phyloP scores from a whole-genome alignment of 2,329 filamentous ascomycete species.

The Dothiorella sarmentorum region DNA sequence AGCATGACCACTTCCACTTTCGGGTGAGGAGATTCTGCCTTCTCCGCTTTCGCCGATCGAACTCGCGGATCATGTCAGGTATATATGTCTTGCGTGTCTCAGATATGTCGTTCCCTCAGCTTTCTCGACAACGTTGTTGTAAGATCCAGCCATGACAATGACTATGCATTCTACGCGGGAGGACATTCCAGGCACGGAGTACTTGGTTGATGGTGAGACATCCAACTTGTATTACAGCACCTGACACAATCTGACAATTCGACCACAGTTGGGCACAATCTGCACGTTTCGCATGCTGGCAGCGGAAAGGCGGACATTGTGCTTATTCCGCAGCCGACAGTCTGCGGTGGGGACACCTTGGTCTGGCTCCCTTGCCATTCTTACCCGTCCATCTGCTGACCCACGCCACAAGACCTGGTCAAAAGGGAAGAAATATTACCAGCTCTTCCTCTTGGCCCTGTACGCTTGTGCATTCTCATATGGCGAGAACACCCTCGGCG shows the following conservation, averaged over 20 bases:
- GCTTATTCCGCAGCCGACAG: constrained; percentile 32
- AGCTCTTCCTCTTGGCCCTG: constrained; percentile 38
- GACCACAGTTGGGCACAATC: background rate
- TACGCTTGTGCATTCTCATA: constrained; percentile 43
- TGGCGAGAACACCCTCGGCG: constrained; percentile 40
- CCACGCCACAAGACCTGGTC: constrained; percentile 28
- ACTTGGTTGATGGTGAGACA: constrained; percentile 30
- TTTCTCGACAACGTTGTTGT: too few relatives aligned
- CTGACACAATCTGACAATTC: background rate
- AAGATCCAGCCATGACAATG: background rate
- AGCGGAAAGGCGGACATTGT: constrained; percentile 29
- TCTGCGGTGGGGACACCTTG: constrained; percentile 30
- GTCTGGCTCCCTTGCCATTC: constrained; percentile 7
- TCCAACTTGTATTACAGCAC: background rate
- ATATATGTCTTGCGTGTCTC: too few relatives aligned
- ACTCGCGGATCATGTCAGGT: too few relatives aligned
- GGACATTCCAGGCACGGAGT: constrained; percentile 35
- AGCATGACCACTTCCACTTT: too few relatives aligned
- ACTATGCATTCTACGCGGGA: background rate
- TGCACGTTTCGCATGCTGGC: constrained; percentile 23
- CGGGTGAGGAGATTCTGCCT: too few relatives aligned
- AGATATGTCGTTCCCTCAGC: too few relatives aligned
- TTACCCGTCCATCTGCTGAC: background rate
- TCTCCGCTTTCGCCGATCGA: too few relatives aligned
- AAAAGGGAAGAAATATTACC: constrained; percentile 39